Evolutionary conservation across 2,329 filamentous ascomycete species (phyloP).

Genomic region (Diaporthe citriasiana): DNA sequence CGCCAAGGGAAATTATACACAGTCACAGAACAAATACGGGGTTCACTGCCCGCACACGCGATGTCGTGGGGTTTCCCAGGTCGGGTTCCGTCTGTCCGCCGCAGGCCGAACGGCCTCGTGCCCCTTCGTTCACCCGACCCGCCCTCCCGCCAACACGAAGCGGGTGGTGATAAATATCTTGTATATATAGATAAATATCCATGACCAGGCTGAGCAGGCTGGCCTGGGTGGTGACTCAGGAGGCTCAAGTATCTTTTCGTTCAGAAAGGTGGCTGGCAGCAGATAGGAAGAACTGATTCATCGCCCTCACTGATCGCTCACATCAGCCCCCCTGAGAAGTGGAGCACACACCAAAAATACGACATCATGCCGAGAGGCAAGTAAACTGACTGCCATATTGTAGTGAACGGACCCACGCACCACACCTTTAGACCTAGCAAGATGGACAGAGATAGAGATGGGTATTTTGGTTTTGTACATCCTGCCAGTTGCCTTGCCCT

Average conservation of each 20-base stretch:
- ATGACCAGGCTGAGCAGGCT: slow-evolving; percentile 15
- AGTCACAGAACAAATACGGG: not conserved
- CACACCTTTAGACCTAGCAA: not conserved
- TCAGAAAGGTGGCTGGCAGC: slow-evolving; percentile 1
- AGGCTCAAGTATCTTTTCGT: not conserved
- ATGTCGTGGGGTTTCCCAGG: not conserved
- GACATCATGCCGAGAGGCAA: not conserved
- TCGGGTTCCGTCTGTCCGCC: not conserved
- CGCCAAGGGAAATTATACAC: not conserved
- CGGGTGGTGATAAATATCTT: not conserved
- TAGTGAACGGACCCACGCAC: not conserved
- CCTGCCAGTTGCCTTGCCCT: not conserved
- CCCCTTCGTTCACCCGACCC: slow-evolving; percentile 5
- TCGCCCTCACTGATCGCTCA: not conserved
- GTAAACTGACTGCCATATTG: not conserved
- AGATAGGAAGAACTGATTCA: not conserved
- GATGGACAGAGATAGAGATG: slow-evolving; percentile 18
- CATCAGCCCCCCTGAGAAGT: slow-evolving; percentile 20
- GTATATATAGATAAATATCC: too few species aligned
- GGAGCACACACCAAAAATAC: slow-evolving; percentile 2
- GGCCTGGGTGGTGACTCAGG: slow-evolving; percentile 21
- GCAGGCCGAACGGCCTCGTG: not conserved
- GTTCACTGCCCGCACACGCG: not conserved
- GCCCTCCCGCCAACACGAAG: not conserved
- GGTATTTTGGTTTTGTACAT: slow-evolving; percentile 39